phyloP scores from a whole-genome alignment of 768 basidiomycete genomes.

The Boletus subcaerulescens region DNA sequence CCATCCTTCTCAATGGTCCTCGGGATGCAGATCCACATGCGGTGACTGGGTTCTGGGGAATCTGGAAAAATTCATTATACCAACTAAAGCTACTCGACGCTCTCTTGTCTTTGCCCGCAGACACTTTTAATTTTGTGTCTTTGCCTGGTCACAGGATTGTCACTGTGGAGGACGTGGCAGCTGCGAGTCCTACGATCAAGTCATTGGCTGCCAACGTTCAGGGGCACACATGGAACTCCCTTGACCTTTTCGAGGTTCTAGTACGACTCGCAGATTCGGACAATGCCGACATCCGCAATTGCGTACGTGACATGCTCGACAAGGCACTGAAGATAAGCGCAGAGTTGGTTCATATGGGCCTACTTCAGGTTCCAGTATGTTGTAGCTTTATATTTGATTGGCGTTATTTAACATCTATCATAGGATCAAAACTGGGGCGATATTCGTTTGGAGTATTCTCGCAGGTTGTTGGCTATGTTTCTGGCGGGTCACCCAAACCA shows the following conservation, averaged over 20 bases:
- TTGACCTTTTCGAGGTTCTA: constrained; percentile 85
- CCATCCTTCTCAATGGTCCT: constrained; percentile 80
- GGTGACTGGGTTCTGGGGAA: constrained; percentile 80
- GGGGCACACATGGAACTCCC: constrained; percentile 90
- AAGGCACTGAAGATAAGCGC: constrained; percentile 92
- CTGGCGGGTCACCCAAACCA: constrained; percentile 91
- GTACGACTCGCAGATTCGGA: constrained; percentile 78
- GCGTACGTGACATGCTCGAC: constrained; percentile 89
- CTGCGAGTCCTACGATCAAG: constrained; percentile 88
- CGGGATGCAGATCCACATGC: constrained; percentile 75
- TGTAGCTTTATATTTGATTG: background rate
- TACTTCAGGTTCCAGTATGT: constrained; percentile 87
- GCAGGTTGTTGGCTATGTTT: constrained; percentile 85
- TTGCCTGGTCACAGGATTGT: constrained; percentile 82
- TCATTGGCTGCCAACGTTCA: constrained; percentile 88
- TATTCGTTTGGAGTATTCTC: constrained; percentile 82
- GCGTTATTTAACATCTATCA: background rate
- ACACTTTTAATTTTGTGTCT: constrained; percentile 90
- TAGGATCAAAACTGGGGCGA: constrained; percentile 85
- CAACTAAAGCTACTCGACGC: constrained; percentile 88
- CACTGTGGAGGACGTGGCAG: constrained; percentile 82
- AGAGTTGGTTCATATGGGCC: constrained; percentile 90
- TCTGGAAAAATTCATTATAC: constrained; percentile 82
- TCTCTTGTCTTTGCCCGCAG: constrained; percentile 81
- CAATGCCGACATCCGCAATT: constrained; percentile 63